Conservation (phyloP, 2,329 filamentous ascomycete genomes). For the Cladosporium sp. region DNA sequence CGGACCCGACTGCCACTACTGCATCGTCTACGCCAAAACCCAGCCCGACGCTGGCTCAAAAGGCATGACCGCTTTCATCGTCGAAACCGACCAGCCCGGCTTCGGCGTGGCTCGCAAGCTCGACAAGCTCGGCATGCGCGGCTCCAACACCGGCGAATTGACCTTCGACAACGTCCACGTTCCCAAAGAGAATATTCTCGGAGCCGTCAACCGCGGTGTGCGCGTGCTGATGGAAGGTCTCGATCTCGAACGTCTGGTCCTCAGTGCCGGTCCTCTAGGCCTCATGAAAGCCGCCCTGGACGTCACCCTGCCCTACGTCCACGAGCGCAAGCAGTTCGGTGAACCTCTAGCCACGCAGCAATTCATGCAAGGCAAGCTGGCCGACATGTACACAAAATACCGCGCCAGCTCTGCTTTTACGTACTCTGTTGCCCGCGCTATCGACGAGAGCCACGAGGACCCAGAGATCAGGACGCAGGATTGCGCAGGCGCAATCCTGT, state of each 20-base stretch:
- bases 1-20: conserved; percentile 83
- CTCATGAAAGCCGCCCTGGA: conserved; percentile 93
- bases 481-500: conserved; percentile 89
- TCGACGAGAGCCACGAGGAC: conserved; percentile 59
- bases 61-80: conserved; percentile 92
- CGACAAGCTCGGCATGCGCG: conserved; percentile 97
- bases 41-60: conserved; percentile 73
- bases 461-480: conserved; percentile 73
- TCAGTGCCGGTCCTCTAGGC: conserved; percentile 84
- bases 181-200: conserved; percentile 74
- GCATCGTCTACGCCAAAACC: conserved; percentile 97
- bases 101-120: conserved; percentile 88
- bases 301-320: conserved; percentile 79
- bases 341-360: conserved; percentile 86
- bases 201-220: conserved; percentile 74
- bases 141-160: conserved; percentile 92
- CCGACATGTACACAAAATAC: conserved; percentile 96
- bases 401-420: conserved; percentile 83
- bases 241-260: conserved; percentile 86
- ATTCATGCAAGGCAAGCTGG: conserved; percentile 84
- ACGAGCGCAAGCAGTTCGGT: conserved; percentile 85
- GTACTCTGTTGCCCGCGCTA: conserved; percentile 71
- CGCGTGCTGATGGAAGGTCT: conserved; percentile 93
- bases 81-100: conserved; percentile 67
- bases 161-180: conserved; percentile 90